phyloP scores from a whole-genome alignment of 306 rosid genomes.

The Chamaecrista fasciculata region DNA sequence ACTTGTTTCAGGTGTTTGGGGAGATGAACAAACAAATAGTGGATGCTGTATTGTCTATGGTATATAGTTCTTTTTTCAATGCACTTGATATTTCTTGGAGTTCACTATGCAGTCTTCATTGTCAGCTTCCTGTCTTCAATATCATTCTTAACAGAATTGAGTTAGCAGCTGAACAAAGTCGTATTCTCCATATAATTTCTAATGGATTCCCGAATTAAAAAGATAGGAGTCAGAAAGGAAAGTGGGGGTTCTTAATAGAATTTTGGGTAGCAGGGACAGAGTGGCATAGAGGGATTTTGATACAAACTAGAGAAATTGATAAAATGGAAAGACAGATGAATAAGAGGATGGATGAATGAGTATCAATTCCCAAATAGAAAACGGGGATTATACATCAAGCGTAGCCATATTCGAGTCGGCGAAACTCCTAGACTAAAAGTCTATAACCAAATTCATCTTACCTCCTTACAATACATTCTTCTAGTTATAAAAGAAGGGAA shows the following conservation, averaged over 20 bases:
- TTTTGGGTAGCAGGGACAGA: neutral
- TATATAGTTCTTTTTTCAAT: no score
- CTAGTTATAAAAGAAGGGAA: no score
- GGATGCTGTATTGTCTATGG: slow-evolving; percentile 69
- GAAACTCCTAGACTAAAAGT: no score
- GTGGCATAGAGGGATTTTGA: no score
- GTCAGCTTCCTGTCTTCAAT: slow-evolving; percentile 3
- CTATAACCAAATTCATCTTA: no score
- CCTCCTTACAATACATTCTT: no score
- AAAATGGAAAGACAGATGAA: no score
- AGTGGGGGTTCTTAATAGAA: neutral
- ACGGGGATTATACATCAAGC: no score
- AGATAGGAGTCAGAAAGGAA: neutral
- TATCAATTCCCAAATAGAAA: no score
- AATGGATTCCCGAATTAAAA: neutral
- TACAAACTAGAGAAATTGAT: no score
- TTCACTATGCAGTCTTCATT: neutral
- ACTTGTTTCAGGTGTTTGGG: slow-evolving; percentile 51
- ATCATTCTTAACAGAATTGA: neutral
- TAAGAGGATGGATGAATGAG: no score
- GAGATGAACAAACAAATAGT: slow-evolving; percentile 61
- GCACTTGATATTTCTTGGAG: neutral
- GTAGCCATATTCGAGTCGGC: no score
- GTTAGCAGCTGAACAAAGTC: neutral
- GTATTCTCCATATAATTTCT: neutral